phyloP scores from a whole-genome alignment of 768 basidiomycete species.

The Peribolospora baueri region DNA sequence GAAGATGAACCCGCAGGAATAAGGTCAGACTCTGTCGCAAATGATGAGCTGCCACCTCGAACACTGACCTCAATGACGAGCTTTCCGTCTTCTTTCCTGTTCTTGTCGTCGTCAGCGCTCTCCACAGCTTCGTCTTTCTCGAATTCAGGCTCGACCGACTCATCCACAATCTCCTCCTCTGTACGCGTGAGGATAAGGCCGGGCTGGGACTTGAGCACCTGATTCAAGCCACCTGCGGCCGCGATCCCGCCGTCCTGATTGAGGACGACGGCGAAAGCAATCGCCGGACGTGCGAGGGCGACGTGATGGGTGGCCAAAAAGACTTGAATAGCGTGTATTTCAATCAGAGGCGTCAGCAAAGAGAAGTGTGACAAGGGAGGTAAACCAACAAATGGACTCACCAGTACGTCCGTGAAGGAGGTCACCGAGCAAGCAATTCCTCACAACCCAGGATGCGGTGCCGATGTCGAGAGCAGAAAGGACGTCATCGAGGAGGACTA shows the following conservation, averaged over 20 bases:
- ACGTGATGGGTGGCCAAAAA: constrained; percentile 85
- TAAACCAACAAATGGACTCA: no score
- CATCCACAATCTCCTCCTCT: constrained; percentile 2
- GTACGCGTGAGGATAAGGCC: no score
- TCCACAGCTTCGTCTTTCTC: background rate
- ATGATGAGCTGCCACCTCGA: no score
- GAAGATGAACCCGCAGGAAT: no score
- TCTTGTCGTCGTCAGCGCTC: background rate
- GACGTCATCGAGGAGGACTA: constrained; percentile 12
- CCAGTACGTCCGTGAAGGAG: constrained; percentile 44
- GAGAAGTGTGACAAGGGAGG: no score
- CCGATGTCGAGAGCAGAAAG: constrained; percentile 27
- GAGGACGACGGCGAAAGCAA: constrained; percentile 16
- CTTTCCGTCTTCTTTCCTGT: background rate
- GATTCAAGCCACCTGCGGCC: background rate
- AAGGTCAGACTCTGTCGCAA: no score
- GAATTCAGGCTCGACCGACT: background rate
- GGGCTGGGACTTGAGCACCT: no score
- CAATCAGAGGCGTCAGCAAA: no score
- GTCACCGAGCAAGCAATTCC: constrained; percentile 38
- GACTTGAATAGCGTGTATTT: constrained; percentile 20
- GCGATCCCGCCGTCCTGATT: constrained; percentile 6
- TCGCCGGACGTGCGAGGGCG: constrained; percentile 54
- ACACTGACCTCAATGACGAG: no score
- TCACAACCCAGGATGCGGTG: constrained; percentile 32